Conservation (phyloP, 2,329 filamentous ascomycete species). For the Cercospora sojina region DNA sequence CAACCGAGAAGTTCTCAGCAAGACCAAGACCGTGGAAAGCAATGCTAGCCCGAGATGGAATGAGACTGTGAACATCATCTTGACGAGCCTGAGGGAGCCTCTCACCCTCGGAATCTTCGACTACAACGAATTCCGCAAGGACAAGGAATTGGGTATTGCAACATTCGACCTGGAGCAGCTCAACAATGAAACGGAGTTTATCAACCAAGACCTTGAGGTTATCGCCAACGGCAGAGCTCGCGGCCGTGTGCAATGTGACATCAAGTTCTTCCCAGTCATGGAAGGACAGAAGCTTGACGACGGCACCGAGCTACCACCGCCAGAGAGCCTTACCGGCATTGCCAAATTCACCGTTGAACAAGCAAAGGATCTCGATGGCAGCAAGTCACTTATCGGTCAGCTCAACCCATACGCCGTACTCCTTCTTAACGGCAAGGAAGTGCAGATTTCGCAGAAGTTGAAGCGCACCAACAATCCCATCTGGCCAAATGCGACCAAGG, state of each 20-base stretch:
- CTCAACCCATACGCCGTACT: slow-evolving; percentile 89
- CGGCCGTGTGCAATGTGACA: slow-evolving; percentile 74
- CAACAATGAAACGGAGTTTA: slow-evolving; percentile 72
- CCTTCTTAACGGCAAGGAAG: slow-evolving; percentile 86
- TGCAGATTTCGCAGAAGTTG: slow-evolving; percentile 85
- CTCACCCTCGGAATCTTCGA: slow-evolving; percentile 84
- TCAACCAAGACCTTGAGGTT: slow-evolving; percentile 83
- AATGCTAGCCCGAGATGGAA: slow-evolving; percentile 90
- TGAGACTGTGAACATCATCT: slow-evolving; percentile 92
- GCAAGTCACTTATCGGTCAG: slow-evolving; percentile 85
- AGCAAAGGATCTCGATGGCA: slow-evolving; percentile 90
- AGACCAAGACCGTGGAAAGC: slow-evolving; percentile 84
- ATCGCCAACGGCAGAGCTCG: slow-evolving; percentile 79
- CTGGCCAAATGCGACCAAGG: slow-evolving; percentile 89
- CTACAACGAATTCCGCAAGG: slow-evolving; percentile 93
- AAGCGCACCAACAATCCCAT: slow-evolving; percentile 98
- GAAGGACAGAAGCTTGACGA: slow-evolving; percentile 69
- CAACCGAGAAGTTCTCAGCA: slow-evolving; percentile 73
- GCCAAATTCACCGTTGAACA: slow-evolving; percentile 90
- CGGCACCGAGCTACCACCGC: slow-evolving; percentile 74
- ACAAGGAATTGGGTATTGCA: slow-evolving; percentile 87
- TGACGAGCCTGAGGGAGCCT: slow-evolving; percentile 85
- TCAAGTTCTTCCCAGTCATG: slow-evolving; percentile 94
- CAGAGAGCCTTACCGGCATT: slow-evolving; percentile 91
- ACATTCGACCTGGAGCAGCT: slow-evolving; percentile 82